Conservation (phyloP, 1,284 basidiomycete species). For the Cutaneotrichosporon cutaneum region DNA sequence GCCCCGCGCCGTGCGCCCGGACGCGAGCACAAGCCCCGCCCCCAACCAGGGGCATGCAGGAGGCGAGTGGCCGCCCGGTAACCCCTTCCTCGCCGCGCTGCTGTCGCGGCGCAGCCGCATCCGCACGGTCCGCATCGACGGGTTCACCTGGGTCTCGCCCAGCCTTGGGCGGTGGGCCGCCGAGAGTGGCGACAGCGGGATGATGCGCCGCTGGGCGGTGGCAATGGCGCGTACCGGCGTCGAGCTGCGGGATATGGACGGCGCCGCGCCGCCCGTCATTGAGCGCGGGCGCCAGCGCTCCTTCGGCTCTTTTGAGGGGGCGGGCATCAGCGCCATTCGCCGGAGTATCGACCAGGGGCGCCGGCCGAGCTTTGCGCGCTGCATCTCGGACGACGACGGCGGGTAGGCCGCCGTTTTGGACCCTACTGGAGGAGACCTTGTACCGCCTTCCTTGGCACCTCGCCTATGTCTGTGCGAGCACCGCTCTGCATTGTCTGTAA, state of each 20-base stretch:
- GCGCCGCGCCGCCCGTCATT: slow-evolving; percentile 26
- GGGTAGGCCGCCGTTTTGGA: neutral
- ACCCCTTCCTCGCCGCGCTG: slow-evolving; percentile 26
- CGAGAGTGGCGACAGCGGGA: slow-evolving; percentile 40
- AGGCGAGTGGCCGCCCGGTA: slow-evolving; percentile 14
- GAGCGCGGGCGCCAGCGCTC: slow-evolving; percentile 13
- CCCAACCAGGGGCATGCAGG: neutral
- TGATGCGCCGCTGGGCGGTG: slow-evolving; percentile 41
- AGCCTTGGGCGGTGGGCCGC: slow-evolving; percentile 39
- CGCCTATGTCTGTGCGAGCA: too few species aligned
- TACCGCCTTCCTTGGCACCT: too few species aligned
- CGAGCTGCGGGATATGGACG: slow-evolving; percentile 45
- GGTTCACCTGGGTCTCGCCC: slow-evolving; percentile 44
- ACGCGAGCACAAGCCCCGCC: slow-evolving; percentile 10
- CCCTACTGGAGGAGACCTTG: too few species aligned
- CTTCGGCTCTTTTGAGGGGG: neutral
- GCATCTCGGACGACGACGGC: slow-evolving; percentile 6
- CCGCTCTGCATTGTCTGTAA: too few species aligned
- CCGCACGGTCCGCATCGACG: slow-evolving; percentile 37
- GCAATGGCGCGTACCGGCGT: slow-evolving; percentile 28
- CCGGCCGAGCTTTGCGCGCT: neutral
- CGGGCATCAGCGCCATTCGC: neutral
- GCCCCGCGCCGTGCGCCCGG: slow-evolving; percentile 19
- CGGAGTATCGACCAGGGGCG: slow-evolving; percentile 10
- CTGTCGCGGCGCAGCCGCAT: slow-evolving; percentile 10